Evolutionary conservation across 208 protist genomes (phyloP).

Genomic region (Leishmania mexicana): DNA sequence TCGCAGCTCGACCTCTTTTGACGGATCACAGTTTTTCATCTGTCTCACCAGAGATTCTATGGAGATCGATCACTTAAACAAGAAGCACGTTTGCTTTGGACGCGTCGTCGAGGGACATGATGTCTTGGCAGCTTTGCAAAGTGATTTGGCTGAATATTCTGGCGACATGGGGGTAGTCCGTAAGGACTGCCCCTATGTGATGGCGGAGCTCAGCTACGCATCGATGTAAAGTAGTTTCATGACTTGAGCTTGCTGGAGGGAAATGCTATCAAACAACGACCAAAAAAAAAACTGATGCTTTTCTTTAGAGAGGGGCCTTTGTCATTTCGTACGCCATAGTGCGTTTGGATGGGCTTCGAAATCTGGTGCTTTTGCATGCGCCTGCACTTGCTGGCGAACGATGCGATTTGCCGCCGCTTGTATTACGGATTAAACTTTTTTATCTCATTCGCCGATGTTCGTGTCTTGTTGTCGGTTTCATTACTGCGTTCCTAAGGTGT

Average conservation of each 20-base stretch:
- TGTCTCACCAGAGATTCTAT: slow-evolving; percentile 66
- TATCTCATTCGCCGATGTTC: neutral
- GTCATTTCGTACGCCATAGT: neutral
- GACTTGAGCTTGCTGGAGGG: neutral
- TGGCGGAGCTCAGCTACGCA: slow-evolving; percentile 23
- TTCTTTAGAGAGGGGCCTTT: neutral
- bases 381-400: neutral
- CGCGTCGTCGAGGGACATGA: slow-evolving; percentile 65
- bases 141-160: slow-evolving; percentile 46
- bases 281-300: neutral
- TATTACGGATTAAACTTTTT: neutral
- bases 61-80: slow-evolving; percentile 74
- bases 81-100: slow-evolving; percentile 73
- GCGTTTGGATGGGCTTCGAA: neutral
- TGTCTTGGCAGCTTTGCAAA: slow-evolving; percentile 36
- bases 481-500: neutral
- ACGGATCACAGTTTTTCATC: slow-evolving; percentile 83
- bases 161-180: slow-evolving; percentile 52
- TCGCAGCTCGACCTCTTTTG: slow-evolving; percentile 51
- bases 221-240: slow-evolving; percentile 28
- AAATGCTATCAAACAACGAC: neutral
- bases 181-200: slow-evolving; percentile 25
- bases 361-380: neutral
- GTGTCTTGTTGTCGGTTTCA: neutral
- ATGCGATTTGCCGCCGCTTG: neutral